Percentiles rank a stretch among this genome's conserved stretches.
Conservation (phyloP, 2,329 filamentous ascomycete species). For the Pseudofabraea citricarpa region DNA sequence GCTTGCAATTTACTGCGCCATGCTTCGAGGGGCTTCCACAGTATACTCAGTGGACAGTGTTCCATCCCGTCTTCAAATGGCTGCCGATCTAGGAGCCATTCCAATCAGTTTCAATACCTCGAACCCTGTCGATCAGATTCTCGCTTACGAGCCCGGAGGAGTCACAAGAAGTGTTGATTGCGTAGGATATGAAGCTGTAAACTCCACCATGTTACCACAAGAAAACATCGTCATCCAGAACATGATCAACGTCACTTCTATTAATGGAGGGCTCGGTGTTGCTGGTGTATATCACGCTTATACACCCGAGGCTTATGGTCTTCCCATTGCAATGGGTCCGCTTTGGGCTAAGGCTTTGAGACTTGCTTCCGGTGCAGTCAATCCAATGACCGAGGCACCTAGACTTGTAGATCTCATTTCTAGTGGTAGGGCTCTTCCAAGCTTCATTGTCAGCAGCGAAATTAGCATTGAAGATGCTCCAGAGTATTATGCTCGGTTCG, state of each 20-base stretch:
- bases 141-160: background rate
- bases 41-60: conserved; percentile 25
- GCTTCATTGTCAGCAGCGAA: background rate
- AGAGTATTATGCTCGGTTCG: background rate
- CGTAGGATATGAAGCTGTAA: background rate
- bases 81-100: conserved; percentile 21
- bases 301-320: background rate
- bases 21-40: conserved; percentile 19
- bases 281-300: background rate
- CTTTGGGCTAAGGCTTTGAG: background rate
- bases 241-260: background rate
- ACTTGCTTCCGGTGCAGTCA: background rate
- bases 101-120: conserved; percentile 22
- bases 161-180: background rate
- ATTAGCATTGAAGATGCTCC: conserved; percentile 1
- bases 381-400: background rate
- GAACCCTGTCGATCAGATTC: background rate
- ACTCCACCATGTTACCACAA: background rate
- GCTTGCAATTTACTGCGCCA: conserved; percentile 22
- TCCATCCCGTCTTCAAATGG: conserved; percentile 14
- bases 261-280: background rate
- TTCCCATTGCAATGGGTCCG: background rate
- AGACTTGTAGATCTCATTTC: background rate
- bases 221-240: background rate
- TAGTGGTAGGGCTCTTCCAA: background rate